Evolutionary conservation across 768 basidiomycete genomes (phyloP), one percentile per base, ranked within the genome.

Genomic region (Tremella mesenterica): DNA sequence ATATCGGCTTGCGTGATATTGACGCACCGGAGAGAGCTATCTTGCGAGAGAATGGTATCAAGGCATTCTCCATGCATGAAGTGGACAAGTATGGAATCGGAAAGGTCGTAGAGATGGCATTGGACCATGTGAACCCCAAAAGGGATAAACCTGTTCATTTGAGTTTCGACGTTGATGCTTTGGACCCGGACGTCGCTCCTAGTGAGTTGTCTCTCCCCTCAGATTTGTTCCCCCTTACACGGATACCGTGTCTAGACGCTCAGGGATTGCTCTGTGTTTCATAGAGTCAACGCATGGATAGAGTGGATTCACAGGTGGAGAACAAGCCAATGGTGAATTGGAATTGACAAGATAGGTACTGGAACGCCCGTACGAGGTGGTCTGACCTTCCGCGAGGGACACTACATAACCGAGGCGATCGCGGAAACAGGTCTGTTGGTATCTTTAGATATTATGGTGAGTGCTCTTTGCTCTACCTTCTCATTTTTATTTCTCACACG

Each of bases 181-280:
- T 92, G 47, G 93, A 97, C 73, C 95, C 95, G 10, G 81, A 81
- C 14, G 92, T 96, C 48, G 93, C 95, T n/a, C 93, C 92, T 1
- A 88, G 87, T 70, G 47, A 62, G 70, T 65, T 23, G 9, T 20
- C 26, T 20, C 12, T 20, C 21, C 25, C 18, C 36, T n/a, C 16
- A 14, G 4, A 43, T 18, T 12, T 20, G 26, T 25, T 20, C 9
- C 41, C 41, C 26, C 8, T 43, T n/a, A n/a, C n/a, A n/a, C n/a
- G n/a, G n/a, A n/a, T n/a, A n/a, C n/a, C n/a, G n/a, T n/a, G n/a
- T n/a, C n/a, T n/a, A n/a, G n/a, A n/a, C n/a, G n/a, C n/a, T n/a
- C n/a, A n/a, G n/a, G n/a, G n/a, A n/a, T n/a, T n/a, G n/a, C n/a
- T n/a, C n/a, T n/a, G n/a, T n/a, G n/a, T n/a, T n/a, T n/a, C n/a